A percentile compares a stretch with the other conserved stretches of the same genome.
phyloP scores from a whole-genome alignment of 2,329 filamentous ascomycete species.

The Monilinia laxa region DNA sequence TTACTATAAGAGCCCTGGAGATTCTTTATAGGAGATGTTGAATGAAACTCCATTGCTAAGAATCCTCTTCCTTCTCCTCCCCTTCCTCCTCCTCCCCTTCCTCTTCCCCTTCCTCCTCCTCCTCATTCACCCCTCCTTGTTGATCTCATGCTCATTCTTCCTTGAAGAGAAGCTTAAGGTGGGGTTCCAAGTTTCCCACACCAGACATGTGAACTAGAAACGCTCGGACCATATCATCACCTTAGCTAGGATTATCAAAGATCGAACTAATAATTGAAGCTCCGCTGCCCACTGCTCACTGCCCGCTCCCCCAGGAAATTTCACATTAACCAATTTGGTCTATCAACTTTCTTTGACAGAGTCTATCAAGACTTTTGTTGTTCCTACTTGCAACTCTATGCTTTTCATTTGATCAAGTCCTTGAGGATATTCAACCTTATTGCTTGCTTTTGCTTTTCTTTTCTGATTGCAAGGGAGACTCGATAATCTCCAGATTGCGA shows the following conservation, averaged over 20 bases:
- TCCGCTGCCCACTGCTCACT: conserved; percentile 2
- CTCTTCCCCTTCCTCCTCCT: too few species aligned
- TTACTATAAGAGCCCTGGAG: too few species aligned
- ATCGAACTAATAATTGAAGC: background rate
- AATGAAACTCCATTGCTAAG: too few species aligned
- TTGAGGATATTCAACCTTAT: background rate
- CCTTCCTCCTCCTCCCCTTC: too few species aligned
- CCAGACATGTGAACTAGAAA: background rate
- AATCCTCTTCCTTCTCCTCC: too few species aligned
- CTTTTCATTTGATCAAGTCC: background rate
- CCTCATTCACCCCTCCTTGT: too few species aligned
- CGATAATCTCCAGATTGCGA: background rate
- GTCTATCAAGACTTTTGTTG: background rate
- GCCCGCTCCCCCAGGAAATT: conserved; percentile 7
- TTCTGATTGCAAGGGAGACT: background rate
- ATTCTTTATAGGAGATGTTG: too few species aligned
- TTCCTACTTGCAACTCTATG: background rate
- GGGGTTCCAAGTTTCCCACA: background rate
- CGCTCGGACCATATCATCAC: background rate
- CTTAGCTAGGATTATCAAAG: conserved; percentile 2
- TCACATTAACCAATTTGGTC: background rate
- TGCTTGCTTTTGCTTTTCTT: conserved; percentile 6
- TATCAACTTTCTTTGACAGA: background rate
- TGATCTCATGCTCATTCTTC: conserved; percentile 3
- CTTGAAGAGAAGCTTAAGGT: conserved; percentile 2